phyloP scores from a whole-genome alignment of 2,329 filamentous ascomycete species.

The Phialophora tarda region DNA sequence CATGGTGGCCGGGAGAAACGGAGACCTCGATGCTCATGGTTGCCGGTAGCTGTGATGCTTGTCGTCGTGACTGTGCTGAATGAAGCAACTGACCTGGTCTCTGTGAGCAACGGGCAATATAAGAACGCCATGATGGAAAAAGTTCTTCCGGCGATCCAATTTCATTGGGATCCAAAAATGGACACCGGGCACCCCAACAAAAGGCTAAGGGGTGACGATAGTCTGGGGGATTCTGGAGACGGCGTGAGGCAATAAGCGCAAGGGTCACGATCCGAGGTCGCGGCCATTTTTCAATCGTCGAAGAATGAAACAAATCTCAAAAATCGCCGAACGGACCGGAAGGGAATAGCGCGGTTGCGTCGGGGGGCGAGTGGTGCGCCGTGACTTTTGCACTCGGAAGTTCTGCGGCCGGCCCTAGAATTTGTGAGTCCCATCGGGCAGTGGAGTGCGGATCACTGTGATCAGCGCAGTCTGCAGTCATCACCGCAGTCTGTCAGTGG shows the following conservation, averaged over 20 bases:
- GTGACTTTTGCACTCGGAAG: constrained; percentile 43
- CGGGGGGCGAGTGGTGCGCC: background rate
- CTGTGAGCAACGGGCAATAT: constrained; percentile 1
- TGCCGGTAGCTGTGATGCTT: background rate
- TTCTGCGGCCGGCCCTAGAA: constrained; percentile 60
- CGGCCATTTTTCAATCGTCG: constrained; percentile 23
- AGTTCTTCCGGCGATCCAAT: constrained; percentile 18
- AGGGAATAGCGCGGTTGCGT: background rate
- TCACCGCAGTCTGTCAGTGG: no score
- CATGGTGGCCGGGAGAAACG: constrained; percentile 17
- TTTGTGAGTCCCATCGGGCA: background rate
- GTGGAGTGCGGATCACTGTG: no score
- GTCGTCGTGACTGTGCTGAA: background rate
- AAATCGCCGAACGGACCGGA: constrained; percentile 9
- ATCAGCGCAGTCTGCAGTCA: no score
- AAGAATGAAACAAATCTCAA: background rate
- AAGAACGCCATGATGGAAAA: constrained; percentile 20
- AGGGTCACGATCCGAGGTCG: constrained; percentile 5
- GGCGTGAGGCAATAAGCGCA: constrained; percentile 5
- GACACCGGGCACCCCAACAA: constrained; percentile 20
- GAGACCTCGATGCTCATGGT: constrained; percentile 26
- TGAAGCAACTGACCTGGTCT: constrained; percentile 6
- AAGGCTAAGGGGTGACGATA: constrained; percentile 2
- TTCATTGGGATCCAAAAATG: constrained; percentile 25
- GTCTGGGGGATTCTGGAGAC: constrained; percentile 13